Evolutionary conservation across 2,329 filamentous ascomycete species (phyloP), one percentile per base, ranked within the genome.

Genomic region (Talaromyces pinophilus): DNA sequence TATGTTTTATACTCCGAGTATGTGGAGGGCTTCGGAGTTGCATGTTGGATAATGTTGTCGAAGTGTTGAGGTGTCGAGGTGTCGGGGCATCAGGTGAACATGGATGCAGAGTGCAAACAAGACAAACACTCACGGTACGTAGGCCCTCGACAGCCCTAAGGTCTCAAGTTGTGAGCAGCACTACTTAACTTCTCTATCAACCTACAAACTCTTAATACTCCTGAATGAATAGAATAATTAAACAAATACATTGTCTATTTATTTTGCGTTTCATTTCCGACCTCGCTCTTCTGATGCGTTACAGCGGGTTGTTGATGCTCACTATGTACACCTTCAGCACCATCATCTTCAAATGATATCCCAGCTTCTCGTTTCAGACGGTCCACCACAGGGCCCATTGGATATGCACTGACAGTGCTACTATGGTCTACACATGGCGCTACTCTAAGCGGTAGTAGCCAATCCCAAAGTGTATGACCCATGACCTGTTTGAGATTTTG

Each of bases 401-500:
- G 83, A 74, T 90, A 96, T 66, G 91, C 87, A 72, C 90, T 89
- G 68, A 86, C 83, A 67, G 83, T 82, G 70, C 83, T 85, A 57
- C 87, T 87, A 71, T 93, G 90, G 63, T 86, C 85, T 61, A 85
- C 85, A 76, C 91, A 94, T 0, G 94, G 94, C 4, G 91, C 92
- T 67, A 86, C 84, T 65, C 83, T 87, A 40, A 96, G 76, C 0
- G 94, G 94, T 1, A 97, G 79, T 13, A 97, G 74, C 93, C 93
- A 98, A 67, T 97, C 91, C 15, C 89, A 68, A 1, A 88, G 69
- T 22, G 80, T 86, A 57, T 85, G 79, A 0, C 94, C 94, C 88
- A 99, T 92, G 28, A 97, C 87, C 15, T 89, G 85, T 69, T 87
- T 86, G 80, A 93, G 89, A 73, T 98, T 98, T 33, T 82, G 79